Conservation (phyloP, 148 eudicot genomes). For the Rhododendron ovatum region DNA sequence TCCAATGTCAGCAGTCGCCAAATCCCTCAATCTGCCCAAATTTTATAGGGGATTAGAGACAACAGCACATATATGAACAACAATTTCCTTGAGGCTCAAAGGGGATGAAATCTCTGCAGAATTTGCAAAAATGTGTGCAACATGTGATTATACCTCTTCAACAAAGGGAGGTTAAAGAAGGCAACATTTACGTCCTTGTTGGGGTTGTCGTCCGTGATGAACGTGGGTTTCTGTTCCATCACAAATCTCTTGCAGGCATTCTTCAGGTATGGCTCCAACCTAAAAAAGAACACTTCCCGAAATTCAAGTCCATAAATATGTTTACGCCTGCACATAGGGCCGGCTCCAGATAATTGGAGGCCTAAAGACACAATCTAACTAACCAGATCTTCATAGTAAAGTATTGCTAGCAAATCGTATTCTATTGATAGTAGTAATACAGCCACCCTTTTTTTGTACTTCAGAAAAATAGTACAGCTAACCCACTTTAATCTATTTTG, state of each 20-base stretch:
- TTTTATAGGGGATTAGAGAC: background rate
- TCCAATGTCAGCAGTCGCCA: constrained; percentile 76
- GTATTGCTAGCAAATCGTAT: no score
- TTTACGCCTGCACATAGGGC: background rate
- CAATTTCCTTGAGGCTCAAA: background rate
- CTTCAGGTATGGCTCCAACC: constrained; percentile 80
- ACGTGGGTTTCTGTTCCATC: constrained; percentile 68
- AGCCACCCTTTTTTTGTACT: no score
- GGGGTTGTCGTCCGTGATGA: constrained; percentile 75
- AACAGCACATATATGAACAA: background rate
- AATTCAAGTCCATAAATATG: background rate
- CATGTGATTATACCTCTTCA: constrained; percentile 49
- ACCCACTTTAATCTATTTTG: no score
- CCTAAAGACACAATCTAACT: background rate
- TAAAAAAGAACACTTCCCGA: constrained; percentile 11
- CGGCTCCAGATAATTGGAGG: background rate
- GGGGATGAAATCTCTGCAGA: background rate
- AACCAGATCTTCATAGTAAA: no score
- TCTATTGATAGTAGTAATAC: no score
- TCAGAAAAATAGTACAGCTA: no score
- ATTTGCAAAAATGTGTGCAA: background rate
- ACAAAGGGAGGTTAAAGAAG: constrained; percentile 76
- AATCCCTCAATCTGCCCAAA: constrained; percentile 66
- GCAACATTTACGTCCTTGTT: constrained; percentile 84
- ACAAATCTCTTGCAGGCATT: constrained; percentile 89